These are phyloP conservation scores for Perkinsela sp. DNA, from an alignment of 208 protist genomes.

Conservation along the genomic window DNA sequence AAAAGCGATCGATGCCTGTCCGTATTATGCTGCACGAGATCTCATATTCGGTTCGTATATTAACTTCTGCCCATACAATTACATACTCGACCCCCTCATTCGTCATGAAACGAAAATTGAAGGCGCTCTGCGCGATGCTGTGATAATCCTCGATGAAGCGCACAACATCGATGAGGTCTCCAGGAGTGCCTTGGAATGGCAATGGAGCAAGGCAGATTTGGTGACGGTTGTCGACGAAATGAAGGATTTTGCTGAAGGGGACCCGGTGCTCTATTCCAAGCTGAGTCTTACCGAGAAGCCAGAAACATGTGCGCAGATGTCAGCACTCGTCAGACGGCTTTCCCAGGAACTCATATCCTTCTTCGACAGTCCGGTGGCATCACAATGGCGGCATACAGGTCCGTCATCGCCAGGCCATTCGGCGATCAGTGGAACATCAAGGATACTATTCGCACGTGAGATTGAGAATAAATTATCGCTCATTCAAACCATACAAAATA, in stretches of 20 bases:
- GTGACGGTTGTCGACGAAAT: constrained; percentile 10
- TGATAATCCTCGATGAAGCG: constrained; percentile 78
- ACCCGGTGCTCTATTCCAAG: background rate
- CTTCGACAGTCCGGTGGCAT: background rate
- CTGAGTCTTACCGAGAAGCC: background rate
- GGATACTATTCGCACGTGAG: background rate
- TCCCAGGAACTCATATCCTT: background rate
- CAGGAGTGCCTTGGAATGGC: constrained; percentile 14
- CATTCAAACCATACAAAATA: background rate
- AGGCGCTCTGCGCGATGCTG: constrained; percentile 19
- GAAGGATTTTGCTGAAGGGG: constrained; percentile 1
- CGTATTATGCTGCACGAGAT: constrained; percentile 69
- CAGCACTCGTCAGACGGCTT: background rate
- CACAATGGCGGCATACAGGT: background rate
- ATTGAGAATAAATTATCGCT: background rate
- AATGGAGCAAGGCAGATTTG: constrained; percentile 5
- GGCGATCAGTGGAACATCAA: background rate
- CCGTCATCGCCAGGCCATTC: too few relatives aligned
- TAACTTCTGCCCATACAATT: constrained; percentile 86
- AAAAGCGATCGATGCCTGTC: constrained; percentile 27
- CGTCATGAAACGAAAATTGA: constrained; percentile 48
- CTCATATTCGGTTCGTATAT: constrained; percentile 52
- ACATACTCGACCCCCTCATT: constrained; percentile 74
- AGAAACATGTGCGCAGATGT: background rate
- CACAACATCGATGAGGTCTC: constrained; percentile 65